Evolutionary conservation across 768 basidiomycete genomes (phyloP).

Genomic region (Amylocystis lapponica): DNA sequence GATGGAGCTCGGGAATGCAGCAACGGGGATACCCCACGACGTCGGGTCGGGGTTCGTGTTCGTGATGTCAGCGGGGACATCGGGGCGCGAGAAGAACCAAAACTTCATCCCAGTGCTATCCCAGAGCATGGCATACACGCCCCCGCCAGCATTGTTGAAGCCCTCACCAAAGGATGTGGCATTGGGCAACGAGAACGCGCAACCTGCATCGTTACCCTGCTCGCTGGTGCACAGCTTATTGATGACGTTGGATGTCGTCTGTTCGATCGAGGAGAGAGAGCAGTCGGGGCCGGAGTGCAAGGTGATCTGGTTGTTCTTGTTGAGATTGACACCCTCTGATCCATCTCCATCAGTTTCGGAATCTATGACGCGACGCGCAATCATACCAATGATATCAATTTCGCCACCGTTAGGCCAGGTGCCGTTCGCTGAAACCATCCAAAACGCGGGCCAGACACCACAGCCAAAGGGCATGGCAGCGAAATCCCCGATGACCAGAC

Average conservation of each 20-base stretch:
- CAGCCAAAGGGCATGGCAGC: constrained; percentile 68
- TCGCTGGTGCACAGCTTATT: constrained; percentile 27
- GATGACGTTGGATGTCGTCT: constrained; percentile 24
- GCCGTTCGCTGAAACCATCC: constrained; percentile 28
- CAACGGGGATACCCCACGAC: constrained; percentile 37
- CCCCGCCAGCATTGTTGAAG: constrained; percentile 39
- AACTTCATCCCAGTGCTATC: constrained; percentile 36
- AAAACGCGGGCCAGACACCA: constrained; percentile 56
- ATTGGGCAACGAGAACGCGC: constrained; percentile 31
- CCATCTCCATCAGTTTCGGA: no score
- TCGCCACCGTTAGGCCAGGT: constrained; percentile 24
- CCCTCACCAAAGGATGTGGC: constrained; percentile 33
- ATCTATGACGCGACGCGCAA: background rate
- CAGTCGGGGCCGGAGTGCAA: constrained; percentile 36
- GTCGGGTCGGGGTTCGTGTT: constrained; percentile 30
- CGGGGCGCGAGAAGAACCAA: constrained; percentile 39
- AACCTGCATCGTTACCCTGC: constrained; percentile 32
- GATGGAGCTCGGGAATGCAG: constrained; percentile 29
- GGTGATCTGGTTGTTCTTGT: constrained; percentile 37
- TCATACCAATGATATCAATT: constrained; percentile 24
- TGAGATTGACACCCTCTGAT: constrained; percentile 39
- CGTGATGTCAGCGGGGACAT: constrained; percentile 32
- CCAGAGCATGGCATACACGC: constrained; percentile 38
- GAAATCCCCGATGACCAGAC: constrained; percentile 73
- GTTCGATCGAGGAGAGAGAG: constrained; percentile 22